Evolutionary conservation across 352 stramenopile genomes (phyloP).

Genomic region (Pseudoperonospora humuli): DNA sequence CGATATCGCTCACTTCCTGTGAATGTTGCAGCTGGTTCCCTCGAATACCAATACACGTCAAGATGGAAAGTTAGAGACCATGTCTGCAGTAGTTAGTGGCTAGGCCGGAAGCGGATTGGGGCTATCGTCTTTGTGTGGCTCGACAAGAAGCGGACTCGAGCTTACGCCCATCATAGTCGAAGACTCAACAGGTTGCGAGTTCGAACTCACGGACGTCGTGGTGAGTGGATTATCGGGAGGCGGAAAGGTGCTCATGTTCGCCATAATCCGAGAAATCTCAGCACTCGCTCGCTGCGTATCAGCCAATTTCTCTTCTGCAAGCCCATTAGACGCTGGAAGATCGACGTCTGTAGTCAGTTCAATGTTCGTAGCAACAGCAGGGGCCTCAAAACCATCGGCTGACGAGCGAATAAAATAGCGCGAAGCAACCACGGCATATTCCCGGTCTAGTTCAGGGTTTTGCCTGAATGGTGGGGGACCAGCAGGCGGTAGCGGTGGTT

Average conservation of each 20-base stretch:
- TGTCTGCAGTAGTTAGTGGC: constrained; percentile 4
- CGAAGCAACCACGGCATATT: constrained; percentile 9
- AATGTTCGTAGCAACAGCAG: constrained; percentile 13
- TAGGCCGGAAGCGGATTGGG: constrained; percentile 1
- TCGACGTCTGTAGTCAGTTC: too few species aligned
- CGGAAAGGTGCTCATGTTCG: constrained; percentile 9
- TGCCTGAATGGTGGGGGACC: constrained; percentile 22
- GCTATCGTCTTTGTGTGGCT: neutral
- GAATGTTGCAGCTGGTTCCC: constrained; percentile 19
- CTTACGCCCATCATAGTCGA: neutral
- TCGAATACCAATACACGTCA: constrained; percentile 21
- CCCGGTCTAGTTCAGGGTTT: constrained; percentile 26
- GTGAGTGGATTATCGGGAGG: constrained; percentile 2
- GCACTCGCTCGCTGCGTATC: constrained; percentile 18
- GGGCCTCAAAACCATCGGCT: constrained; percentile 21
- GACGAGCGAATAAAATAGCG: constrained; percentile 22
- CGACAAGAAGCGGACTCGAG: neutral
- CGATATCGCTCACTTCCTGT: too few species aligned
- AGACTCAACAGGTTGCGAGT: neutral
- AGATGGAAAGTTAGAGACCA: too few species aligned
- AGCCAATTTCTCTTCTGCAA: constrained; percentile 8
- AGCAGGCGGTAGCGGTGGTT: constrained; percentile 20
- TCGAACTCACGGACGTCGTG: constrained; percentile 3
- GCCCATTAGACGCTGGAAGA: neutral
- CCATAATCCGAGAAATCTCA: constrained; percentile 23